These are phyloP conservation scores for Marasmius sp. DNA, from an alignment of 1,284 basidiomycete genomes.

Conservation along the genomic window DNA sequence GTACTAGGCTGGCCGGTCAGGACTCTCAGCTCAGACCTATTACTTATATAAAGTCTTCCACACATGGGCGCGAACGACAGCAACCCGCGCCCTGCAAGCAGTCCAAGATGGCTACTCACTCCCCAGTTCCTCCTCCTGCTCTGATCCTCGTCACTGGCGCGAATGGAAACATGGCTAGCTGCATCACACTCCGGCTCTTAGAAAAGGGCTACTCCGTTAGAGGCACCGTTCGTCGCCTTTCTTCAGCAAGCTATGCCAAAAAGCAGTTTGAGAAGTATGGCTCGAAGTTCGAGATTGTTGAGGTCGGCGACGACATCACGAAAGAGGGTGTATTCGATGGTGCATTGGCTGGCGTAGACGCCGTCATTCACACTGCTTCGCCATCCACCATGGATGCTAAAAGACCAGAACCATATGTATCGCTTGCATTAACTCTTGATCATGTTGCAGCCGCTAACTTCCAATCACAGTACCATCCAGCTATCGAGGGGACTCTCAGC, in stretches of 20 bases:
- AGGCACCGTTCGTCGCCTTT: not conserved
- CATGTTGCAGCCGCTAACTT: not conserved
- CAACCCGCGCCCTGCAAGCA: not conserved
- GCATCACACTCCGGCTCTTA: not conserved
- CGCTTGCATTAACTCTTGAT: not conserved
- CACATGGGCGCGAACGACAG: not conserved
- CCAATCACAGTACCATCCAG: not conserved
- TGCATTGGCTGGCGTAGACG: not conserved
- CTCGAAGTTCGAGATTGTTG: not conserved
- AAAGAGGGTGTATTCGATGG: not conserved
- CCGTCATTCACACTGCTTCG: not conserved
- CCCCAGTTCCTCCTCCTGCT: not conserved
- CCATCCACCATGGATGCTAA: not conserved
- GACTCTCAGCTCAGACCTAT: too few relatives aligned
- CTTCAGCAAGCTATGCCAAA: not conserved
- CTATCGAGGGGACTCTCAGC: not conserved
- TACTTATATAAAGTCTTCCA: not conserved
- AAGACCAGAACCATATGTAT: not conserved
- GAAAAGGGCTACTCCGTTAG: not conserved
- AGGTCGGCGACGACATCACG: not conserved
- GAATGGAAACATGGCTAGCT: not conserved
- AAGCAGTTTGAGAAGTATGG: not conserved
- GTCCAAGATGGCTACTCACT: not conserved
- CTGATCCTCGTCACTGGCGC: not conserved
- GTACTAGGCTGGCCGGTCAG: too few relatives aligned